Evolutionary conservation across 441 rosid species (phyloP).

Genomic region (Metrosideros polymorpha): DNA sequence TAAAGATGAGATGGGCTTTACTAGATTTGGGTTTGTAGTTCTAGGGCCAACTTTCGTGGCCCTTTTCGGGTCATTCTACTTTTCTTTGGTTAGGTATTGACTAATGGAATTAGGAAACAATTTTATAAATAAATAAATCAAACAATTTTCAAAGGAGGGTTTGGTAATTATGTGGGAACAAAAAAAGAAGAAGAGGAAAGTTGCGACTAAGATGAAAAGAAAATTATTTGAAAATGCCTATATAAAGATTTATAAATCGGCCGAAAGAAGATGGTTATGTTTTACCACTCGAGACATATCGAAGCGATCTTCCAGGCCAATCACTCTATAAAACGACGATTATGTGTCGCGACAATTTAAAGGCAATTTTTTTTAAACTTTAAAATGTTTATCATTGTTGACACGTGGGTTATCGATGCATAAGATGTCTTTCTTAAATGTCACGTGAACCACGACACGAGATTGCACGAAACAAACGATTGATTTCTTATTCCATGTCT

Average conservation of each 20-base stretch:
- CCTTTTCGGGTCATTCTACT: not conserved
- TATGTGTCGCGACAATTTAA: not conserved
- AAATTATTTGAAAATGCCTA: not conserved
- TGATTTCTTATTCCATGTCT: not conserved
- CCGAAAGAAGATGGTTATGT: not conserved
- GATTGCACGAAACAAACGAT: fast-evolving
- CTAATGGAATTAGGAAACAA: not conserved
- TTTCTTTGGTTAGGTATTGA: not conserved
- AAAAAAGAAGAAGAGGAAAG: not conserved
- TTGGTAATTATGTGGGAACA: not conserved
- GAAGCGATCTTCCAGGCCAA: fast-evolving
- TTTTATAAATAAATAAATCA: no score
- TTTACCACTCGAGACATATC: not conserved
- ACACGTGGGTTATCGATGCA: not conserved
- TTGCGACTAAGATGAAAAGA: not conserved
- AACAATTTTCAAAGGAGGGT: not conserved
- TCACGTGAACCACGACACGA: fast-evolving
- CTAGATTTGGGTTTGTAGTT: not conserved
- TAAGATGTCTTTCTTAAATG: not conserved
- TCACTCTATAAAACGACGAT: not conserved
- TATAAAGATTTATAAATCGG: not conserved
- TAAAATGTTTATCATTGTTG: not conserved
- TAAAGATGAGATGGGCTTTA: not conserved
- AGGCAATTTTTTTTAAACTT: not conserved
- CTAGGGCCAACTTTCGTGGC: not conserved